These are phyloP conservation scores for Geranium brycei DNA, from an alignment of 345 rosid species.

Conservation along the genomic window DNA sequence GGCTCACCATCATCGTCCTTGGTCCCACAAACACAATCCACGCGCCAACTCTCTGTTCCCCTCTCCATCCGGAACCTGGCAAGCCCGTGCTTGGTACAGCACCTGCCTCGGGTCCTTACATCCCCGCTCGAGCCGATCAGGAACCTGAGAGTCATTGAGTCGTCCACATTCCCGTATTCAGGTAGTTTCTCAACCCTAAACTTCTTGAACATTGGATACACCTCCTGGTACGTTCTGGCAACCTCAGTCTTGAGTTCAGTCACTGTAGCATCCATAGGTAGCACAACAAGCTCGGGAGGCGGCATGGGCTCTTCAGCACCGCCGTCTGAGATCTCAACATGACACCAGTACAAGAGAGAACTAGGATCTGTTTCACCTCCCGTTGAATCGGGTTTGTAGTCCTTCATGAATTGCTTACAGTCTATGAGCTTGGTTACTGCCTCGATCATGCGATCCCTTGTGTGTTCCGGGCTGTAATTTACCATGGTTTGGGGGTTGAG, in stretches of 20 bases:
- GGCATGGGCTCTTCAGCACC: constrained; percentile 31
- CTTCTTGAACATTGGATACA: constrained; percentile 53
- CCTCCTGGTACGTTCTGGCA: constrained; percentile 43
- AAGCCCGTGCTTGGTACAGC: constrained; percentile 37
- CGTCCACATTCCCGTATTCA: constrained; percentile 37
- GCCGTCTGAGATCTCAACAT: constrained; percentile 37
- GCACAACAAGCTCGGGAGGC: constrained; percentile 42
- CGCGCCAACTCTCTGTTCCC: constrained; percentile 51
- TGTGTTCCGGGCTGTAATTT: constrained; percentile 20
- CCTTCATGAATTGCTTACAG: constrained; percentile 64
- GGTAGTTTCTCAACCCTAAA: constrained; percentile 36
- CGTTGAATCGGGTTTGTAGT: constrained; percentile 13
- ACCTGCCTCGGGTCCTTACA: constrained; percentile 31
- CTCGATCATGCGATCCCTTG: constrained; percentile 24
- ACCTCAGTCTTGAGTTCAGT: constrained; percentile 45
- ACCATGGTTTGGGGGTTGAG: constrained; percentile 33
- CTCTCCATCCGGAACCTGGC: constrained; percentile 47
- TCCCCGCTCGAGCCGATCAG: constrained; percentile 36
- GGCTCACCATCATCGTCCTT: constrained; percentile 69
- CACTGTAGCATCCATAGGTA: constrained; percentile 45
- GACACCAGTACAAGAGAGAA: constrained; percentile 32
- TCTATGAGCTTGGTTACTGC: constrained; percentile 52
- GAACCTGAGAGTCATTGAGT: constrained; percentile 32
- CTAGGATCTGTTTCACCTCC: constrained; percentile 11
- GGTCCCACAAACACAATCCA: constrained; percentile 57